A percentile compares a stretch with the other conserved stretches of the same genome.
phyloP scores from a whole-genome alignment of 768 basidiomycete species.

The Steccherinum ochraceum region DNA sequence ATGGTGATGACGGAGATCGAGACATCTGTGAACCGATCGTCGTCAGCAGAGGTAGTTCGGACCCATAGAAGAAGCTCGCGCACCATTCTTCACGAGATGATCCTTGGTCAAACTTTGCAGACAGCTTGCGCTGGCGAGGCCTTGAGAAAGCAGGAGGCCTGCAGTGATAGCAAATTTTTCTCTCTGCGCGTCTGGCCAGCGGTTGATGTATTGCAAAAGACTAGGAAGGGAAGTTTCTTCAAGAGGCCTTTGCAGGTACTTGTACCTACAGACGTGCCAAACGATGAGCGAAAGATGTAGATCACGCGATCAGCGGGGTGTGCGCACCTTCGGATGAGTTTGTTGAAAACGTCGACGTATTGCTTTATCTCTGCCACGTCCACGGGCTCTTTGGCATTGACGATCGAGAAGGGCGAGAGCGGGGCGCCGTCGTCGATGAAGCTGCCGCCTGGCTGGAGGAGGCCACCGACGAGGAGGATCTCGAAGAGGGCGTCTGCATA shows the following conservation, averaged over 20 bases:
- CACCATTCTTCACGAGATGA: constrained; percentile 93
- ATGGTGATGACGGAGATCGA: constrained; percentile 69
- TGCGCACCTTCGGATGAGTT: constrained; percentile 84
- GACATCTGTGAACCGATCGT: constrained; percentile 44
- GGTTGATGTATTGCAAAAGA: constrained; percentile 84
- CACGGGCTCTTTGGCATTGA: constrained; percentile 73
- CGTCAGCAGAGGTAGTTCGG: not conserved
- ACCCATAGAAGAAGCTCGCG: constrained; percentile 13
- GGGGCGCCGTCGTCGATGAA: constrained; percentile 86
- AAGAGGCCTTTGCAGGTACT: constrained; percentile 97
- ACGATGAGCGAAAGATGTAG: constrained; percentile 1
- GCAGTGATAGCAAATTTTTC: constrained; percentile 80
- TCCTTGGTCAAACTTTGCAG: constrained; percentile 85
- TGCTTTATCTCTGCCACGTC: constrained; percentile 85
- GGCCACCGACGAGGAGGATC: constrained; percentile 89
- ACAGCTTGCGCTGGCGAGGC: constrained; percentile 71
- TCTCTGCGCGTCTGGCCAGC: constrained; percentile 71
- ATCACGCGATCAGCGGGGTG: not conserved
- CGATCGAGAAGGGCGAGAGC: constrained; percentile 82
- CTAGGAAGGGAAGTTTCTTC: constrained; percentile 79
- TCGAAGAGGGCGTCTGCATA: constrained; percentile 97
- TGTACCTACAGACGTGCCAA: constrained; percentile 58
- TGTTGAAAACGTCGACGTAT: constrained; percentile 91
- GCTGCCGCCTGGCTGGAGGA: constrained; percentile 92
- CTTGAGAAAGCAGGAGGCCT: constrained; percentile 80